Conservation (phyloP, 495 filamentous ascomycete genomes). For the Pyrenopolyporus hunteri region DNA sequence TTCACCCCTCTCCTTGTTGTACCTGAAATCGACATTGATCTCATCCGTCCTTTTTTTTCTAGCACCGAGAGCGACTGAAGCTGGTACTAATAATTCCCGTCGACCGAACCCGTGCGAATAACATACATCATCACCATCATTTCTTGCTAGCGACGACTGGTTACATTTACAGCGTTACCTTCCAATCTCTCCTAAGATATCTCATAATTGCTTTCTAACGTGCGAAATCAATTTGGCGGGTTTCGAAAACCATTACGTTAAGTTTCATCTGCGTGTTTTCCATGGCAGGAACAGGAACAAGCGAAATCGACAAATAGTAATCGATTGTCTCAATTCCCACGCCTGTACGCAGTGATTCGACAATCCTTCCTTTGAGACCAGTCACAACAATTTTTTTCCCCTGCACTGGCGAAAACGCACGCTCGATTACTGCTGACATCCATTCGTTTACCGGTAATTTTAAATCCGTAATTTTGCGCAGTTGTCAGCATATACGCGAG, state of each 20-base stretch:
- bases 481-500: constrained; percentile 8
- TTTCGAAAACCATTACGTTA: constrained; percentile 18
- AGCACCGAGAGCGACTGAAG: background rate
- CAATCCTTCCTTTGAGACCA: constrained; percentile 16
- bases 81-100: constrained; percentile 21
- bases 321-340: constrained; percentile 19
- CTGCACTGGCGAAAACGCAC: constrained; percentile 11
- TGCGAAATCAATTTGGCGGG: constrained; percentile 19
- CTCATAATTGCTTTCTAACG: constrained; percentile 16
- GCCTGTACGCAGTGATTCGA: constrained; percentile 17
- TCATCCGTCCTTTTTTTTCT: constrained; percentile 6
- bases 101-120: constrained; percentile 25
- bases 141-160: constrained; percentile 15
- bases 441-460: constrained; percentile 28
- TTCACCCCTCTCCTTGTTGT: background rate
- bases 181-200: constrained; percentile 15
- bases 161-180: constrained; percentile 16
- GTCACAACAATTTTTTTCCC: constrained; percentile 6
- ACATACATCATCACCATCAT: constrained; percentile 35
- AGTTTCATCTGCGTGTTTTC: constrained; percentile 29
- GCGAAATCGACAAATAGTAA: constrained; percentile 31
- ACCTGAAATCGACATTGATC: constrained; percentile 5
- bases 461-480: constrained; percentile 25
- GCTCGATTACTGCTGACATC: constrained; percentile 17
- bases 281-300: constrained; percentile 25